Conservation (phyloP, 208 protist species). For the Lotmaria passim region DNA sequence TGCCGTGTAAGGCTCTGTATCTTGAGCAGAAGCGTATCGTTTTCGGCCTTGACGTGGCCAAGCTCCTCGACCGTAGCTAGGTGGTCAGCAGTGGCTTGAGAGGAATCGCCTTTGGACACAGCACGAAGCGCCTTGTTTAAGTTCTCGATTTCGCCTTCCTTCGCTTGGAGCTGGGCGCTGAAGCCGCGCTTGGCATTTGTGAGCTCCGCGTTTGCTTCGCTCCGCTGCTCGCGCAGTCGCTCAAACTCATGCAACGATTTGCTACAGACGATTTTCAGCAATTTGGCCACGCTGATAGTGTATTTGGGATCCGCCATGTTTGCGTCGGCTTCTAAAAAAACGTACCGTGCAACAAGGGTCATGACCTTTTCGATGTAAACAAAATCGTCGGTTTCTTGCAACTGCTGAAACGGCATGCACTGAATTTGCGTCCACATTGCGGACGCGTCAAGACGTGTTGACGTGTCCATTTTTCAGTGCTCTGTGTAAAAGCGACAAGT, state of each 20-base stretch:
- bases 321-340: slow-evolving; percentile 56
- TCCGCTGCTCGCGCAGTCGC: slow-evolving; percentile 25
- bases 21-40: slow-evolving; percentile 44
- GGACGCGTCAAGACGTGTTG: slow-evolving; percentile 16
- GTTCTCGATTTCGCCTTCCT: slow-evolving; percentile 28
- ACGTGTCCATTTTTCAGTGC: slow-evolving; percentile 8
- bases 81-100: slow-evolving; percentile 1
- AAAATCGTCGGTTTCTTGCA: slow-evolving; percentile 56
- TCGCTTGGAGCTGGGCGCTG: slow-evolving; percentile 21
- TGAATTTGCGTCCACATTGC: slow-evolving; percentile 73
- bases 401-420: slow-evolving; percentile 77
- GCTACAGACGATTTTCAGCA: slow-evolving; percentile 63
- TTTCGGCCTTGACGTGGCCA: slow-evolving; percentile 35
- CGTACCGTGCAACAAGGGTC: slow-evolving; percentile 51
- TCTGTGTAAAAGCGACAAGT: too few species aligned
- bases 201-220: slow-evolving; percentile 18
- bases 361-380: slow-evolving; percentile 71
- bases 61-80: slow-evolving; percentile 27
- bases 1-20: slow-evolving; percentile 35
- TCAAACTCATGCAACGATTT: slow-evolving; percentile 49
- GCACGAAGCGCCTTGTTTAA: slow-evolving; percentile 16
- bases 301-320: slow-evolving; percentile 69
- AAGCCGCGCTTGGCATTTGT: slow-evolving; percentile 25
- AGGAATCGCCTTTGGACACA: not conserved
- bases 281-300: slow-evolving; percentile 52